These are phyloP conservation scores for Colletotrichum somersetense DNA, from an alignment of 2,329 filamentous ascomycete species.

Conservation along the genomic window DNA sequence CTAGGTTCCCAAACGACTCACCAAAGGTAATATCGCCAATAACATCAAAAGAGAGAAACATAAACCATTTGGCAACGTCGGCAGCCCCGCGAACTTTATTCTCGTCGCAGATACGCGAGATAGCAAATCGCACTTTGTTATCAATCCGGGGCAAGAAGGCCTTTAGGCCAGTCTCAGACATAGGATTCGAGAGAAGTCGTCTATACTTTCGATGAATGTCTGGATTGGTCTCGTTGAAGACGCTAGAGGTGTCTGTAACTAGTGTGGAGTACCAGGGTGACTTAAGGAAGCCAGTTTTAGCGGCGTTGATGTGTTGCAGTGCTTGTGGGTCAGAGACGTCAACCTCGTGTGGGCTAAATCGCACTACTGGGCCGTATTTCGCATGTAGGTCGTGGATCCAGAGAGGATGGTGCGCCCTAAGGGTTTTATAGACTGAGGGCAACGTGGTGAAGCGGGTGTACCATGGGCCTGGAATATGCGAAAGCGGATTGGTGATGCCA, in stretches of 20 bases:
- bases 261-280: slow-evolving; percentile 28
- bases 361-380: slow-evolving; percentile 35
- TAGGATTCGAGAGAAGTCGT: slow-evolving; percentile 56
- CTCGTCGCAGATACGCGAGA: slow-evolving; percentile 60
- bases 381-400: slow-evolving; percentile 36
- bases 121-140: slow-evolving; percentile 54
- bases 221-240: slow-evolving; percentile 27
- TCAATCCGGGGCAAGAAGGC: slow-evolving; percentile 55
- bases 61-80: slow-evolving; percentile 67
- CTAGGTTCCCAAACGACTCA: slow-evolving; percentile 47
- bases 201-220: slow-evolving; percentile 51
- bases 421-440: slow-evolving; percentile 11
- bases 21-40: slow-evolving; percentile 50
- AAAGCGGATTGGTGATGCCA: slow-evolving; percentile 30
- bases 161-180: slow-evolving; percentile 55
- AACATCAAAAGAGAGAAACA: slow-evolving; percentile 60
- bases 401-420: slow-evolving; percentile 14
- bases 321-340: slow-evolving; percentile 44
- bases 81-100: slow-evolving; percentile 51
- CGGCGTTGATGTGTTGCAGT: slow-evolving; percentile 49
- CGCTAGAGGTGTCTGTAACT: slow-evolving; percentile 39
- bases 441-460: slow-evolving; percentile 32
- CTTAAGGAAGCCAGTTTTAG: slow-evolving; percentile 26
- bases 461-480: slow-evolving; percentile 29
- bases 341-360: slow-evolving; percentile 29